Conservation (phyloP, 2,329 filamentous ascomycete genomes). For the Stemphylium beticola region DNA sequence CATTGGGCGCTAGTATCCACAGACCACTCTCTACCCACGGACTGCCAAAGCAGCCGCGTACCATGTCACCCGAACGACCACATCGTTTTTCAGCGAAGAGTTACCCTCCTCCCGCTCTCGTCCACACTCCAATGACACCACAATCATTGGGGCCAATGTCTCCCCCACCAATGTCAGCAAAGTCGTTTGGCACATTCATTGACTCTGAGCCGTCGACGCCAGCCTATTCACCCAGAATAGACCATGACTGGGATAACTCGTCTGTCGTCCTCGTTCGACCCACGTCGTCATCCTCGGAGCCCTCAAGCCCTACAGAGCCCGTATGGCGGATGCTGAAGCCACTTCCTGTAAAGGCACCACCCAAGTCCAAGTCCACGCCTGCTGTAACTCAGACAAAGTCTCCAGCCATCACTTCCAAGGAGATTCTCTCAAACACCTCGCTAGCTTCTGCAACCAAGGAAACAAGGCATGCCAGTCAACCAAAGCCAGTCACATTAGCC, state of each 20-base stretch:
- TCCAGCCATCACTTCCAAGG: conserved; percentile 6
- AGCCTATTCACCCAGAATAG: conserved; percentile 41
- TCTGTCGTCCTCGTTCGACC: conserved; percentile 38
- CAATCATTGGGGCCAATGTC: conserved; percentile 35
- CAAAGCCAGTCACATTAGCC: conserved; percentile 12
- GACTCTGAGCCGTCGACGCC: conserved; percentile 48
- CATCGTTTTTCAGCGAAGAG: conserved; percentile 38
- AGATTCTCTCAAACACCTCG: conserved; percentile 11
- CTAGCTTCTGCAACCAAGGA: conserved; percentile 24
- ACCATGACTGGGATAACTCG: conserved; percentile 36
- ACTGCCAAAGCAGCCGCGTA: conserved; percentile 41
- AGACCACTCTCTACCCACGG: conserved; percentile 42
- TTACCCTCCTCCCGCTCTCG: conserved; percentile 21
- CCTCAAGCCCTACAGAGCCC: conserved; percentile 38
- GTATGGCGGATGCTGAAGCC: conserved; percentile 43
- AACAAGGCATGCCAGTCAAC: conserved; percentile 3
- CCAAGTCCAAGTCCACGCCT: conserved; percentile 5
- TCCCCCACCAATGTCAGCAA: conserved; percentile 44
- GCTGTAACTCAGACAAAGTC: conserved; percentile 12
- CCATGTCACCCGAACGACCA: conserved; percentile 34
- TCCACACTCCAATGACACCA: conserved; percentile 29
- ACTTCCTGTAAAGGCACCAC: conserved; percentile 18
- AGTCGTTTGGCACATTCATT: conserved; percentile 45
- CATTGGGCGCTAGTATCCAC: conserved; percentile 29
- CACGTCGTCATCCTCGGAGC: conserved; percentile 34